A percentile compares a stretch with the other conserved stretches of the same genome.
Evolutionary conservation across 2,329 filamentous ascomycete genomes (phyloP).

Genomic region (Xylariaceae sp.): DNA sequence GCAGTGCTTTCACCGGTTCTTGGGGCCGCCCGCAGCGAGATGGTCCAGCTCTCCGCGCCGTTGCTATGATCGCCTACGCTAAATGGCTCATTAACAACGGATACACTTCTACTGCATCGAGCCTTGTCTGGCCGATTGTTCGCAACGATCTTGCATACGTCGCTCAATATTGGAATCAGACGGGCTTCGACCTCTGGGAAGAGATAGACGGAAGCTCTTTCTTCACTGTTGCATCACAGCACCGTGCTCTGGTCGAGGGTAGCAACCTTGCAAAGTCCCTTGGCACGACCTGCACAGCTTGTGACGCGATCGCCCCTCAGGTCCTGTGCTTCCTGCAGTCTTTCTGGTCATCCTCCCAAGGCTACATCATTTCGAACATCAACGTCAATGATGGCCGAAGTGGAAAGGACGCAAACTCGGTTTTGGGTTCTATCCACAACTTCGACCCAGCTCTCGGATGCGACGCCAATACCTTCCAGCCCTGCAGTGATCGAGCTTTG

Average conservation of each 20-base stretch:
- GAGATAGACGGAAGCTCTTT: slow-evolving; percentile 74
- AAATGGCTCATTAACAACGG: slow-evolving; percentile 68
- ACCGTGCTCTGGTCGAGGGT: slow-evolving; percentile 67
- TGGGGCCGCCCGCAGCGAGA: slow-evolving; percentile 82
- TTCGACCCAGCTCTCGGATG: slow-evolving; percentile 67
- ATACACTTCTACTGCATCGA: slow-evolving; percentile 51
- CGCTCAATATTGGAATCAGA: slow-evolving; percentile 65
- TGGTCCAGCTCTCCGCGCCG: slow-evolving; percentile 72
- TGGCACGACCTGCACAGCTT: slow-evolving; percentile 56
- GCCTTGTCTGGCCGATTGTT: slow-evolving; percentile 68
- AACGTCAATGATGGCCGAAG: slow-evolving; percentile 57
- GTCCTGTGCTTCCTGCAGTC: slow-evolving; percentile 69
- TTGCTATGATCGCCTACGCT: slow-evolving; percentile 67
- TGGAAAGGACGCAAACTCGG: slow-evolving; percentile 68
- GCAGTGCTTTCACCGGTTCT: slow-evolving; percentile 57
- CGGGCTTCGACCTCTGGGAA: slow-evolving; percentile 78
- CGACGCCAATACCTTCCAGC: slow-evolving; percentile 71
- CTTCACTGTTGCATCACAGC: slow-evolving; percentile 68
- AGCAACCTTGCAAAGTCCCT: slow-evolving; percentile 61
- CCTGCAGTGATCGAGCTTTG: slow-evolving; percentile 65
- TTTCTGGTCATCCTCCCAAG: slow-evolving; percentile 63
- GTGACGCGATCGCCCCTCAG: slow-evolving; percentile 62
- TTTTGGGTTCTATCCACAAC: slow-evolving; percentile 62
- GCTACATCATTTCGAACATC: slow-evolving; percentile 67
- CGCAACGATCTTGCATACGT: slow-evolving; percentile 74